A percentile compares a stretch with the other conserved stretches of the same genome.
Conservation (phyloP, 164 flowering plant species). For the Aristolochia contorta region DNA sequence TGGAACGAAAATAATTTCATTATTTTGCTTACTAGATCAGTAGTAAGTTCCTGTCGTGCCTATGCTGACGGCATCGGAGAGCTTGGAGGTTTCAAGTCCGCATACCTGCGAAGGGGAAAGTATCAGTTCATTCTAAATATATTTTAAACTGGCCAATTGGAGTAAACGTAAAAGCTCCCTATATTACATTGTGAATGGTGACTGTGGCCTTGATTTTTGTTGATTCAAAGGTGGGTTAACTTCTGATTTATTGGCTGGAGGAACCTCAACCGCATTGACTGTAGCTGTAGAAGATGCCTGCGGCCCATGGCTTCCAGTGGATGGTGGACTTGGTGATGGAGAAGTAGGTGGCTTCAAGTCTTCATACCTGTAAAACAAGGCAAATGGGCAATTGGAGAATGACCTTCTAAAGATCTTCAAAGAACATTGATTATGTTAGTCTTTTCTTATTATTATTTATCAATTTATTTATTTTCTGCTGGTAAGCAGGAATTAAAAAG, state of each 20-base stretch:
- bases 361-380: conserved; percentile 49
- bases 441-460: no score
- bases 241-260: not conserved
- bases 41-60: not conserved
- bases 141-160: not conserved
- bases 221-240: not conserved
- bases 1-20: not conserved
- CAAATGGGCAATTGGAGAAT: not conserved
- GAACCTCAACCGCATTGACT: not conserved
- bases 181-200: not conserved
- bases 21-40: not conserved
- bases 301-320: not conserved
- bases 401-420: no score
- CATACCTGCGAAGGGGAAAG: conserved; percentile 22
- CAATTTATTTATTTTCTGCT: no score
- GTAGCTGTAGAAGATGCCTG: not conserved
- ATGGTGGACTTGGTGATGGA: conserved; percentile 27
- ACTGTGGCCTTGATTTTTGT: not conserved
- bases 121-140: not conserved
- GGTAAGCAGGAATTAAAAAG: no score
- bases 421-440: no score
- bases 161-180: not conserved
- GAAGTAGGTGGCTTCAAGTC: conserved; percentile 78
- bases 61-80: conserved; percentile 37
- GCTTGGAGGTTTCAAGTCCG: conserved; percentile 45